Evolutionary conservation across 2,329 filamentous ascomycete species (phyloP).

Genomic region (Mollisiaceae sp.): DNA sequence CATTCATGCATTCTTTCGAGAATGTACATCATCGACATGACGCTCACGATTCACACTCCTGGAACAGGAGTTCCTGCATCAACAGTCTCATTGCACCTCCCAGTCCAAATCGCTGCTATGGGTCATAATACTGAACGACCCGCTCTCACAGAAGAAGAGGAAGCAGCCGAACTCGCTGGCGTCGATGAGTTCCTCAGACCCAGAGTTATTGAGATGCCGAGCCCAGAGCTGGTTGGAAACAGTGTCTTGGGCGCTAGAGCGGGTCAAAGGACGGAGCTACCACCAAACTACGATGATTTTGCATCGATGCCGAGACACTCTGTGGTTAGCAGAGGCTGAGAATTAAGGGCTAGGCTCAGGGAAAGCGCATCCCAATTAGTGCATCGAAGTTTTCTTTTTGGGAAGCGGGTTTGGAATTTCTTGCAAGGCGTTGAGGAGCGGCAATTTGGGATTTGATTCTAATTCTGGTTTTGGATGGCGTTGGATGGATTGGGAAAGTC

Average conservation of each 20-base stretch:
- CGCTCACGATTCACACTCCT: slow-evolving; percentile 58
- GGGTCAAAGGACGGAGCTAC: slow-evolving; percentile 27
- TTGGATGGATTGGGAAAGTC: neutral
- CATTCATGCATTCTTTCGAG: slow-evolving; percentile 71
- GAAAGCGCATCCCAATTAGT: neutral
- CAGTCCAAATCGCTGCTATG: slow-evolving; percentile 40
- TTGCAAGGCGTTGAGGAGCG: slow-evolving; percentile 3
- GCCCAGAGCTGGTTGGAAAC: slow-evolving; percentile 34
- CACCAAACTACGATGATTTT: slow-evolving; percentile 40
- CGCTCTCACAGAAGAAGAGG: slow-evolving; percentile 25
- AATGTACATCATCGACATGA: slow-evolving; percentile 64
- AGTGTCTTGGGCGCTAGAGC: slow-evolving; percentile 30
- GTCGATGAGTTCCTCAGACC: slow-evolving; percentile 38
- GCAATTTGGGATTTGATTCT: neutral
- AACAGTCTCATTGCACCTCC: slow-evolving; percentile 39
- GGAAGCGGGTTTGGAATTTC: neutral
- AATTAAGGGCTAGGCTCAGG: neutral
- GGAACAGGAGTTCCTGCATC: slow-evolving; percentile 47
- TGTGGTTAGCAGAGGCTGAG: slow-evolving; percentile 22
- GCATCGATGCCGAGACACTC: slow-evolving; percentile 10
- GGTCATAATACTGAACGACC: slow-evolving; percentile 34
- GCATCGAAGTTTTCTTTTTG: neutral
- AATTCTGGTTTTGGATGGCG: neutral
- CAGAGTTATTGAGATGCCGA: slow-evolving; percentile 38
- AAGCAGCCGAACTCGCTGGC: slow-evolving; percentile 36